Base-by-base conservation (phyloP, 2,329 filamentous ascomycete genomes). In the Scolecobasidium constrictum region DNA sequence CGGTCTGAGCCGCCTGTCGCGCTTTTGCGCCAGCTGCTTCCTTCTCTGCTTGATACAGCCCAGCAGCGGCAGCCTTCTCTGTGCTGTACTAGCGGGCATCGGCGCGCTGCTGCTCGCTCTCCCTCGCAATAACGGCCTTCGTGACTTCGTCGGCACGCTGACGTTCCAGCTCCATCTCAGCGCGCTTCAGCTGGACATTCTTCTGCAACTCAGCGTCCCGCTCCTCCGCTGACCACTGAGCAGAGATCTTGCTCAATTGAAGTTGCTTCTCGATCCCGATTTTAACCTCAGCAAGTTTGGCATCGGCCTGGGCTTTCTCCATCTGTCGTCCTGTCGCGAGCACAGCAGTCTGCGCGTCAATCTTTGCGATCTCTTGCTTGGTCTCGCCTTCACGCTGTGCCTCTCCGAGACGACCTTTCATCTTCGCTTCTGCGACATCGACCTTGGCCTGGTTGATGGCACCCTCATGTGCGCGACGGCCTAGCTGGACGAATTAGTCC, bases 291-390 rank as follows among this genome's bases (percentile, higher is more conserved):
- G 78, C 75, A 42, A 93, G 74, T 43, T 78, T 78, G 9, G 85
- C 83, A 56, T 92, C 85, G 35, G 86, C 86, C 37, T 74, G 64
- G 2, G 84, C 83, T 48, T 86, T 85, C 64, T 92, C 84, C 36
- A 82, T 80, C 56, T 90, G 86, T 39, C 85, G 79, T 57, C 90
- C 79, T 0, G 86, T 92, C 66, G 90, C 86, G 47, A 85, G 74
- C 2, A 92, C 83, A 1, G 85, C 84, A 1, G 86, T 93, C 52
- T 86, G 79, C 50, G 86, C 85, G 59, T 88, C 77, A 64, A 93
- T 93, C 67, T 87, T 90, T 52, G 85, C 84, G 34, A 93, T 83
- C 55, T 88, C 82, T 43, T 87, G 83, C 58, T 92, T 86, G 48
- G 87, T 83, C 53, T 84, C 74, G 49, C 86, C 86, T 54, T 79